Conservation (phyloP, 805 yeast species). For the Candida methanosorbosa region DNA sequence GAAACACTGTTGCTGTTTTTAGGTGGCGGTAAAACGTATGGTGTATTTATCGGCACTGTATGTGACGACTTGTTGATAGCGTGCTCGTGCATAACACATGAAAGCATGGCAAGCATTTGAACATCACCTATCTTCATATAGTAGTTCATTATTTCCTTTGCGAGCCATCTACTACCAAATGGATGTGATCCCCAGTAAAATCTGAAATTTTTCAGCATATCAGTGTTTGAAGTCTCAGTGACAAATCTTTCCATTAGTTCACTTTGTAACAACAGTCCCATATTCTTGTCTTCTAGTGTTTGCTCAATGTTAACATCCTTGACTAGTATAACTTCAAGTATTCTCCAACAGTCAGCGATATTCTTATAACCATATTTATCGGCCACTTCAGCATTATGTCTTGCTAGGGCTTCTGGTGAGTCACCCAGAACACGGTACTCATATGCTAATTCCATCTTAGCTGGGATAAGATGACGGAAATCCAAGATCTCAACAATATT, state of each 20-base stretch:
- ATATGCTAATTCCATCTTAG: slow-evolving; percentile 59
- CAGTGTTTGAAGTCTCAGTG: slow-evolving; percentile 5
- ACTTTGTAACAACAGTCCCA: slow-evolving; percentile 6
- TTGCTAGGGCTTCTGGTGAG: slow-evolving; percentile 54
- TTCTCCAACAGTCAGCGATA: slow-evolving; percentile 69
- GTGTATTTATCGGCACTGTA: slow-evolving; percentile 38
- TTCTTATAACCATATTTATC: slow-evolving; percentile 49
- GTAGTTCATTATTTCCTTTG: slow-evolving; percentile 50
- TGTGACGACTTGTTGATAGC: slow-evolving; percentile 13
- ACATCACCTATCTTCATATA: slow-evolving; percentile 59
- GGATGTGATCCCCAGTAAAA: slow-evolving; percentile 80
- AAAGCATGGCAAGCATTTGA: slow-evolving; percentile 86
- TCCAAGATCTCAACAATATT: slow-evolving; percentile 60
- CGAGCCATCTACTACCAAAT: slow-evolving; percentile 60
- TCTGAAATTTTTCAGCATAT: slow-evolving; percentile 10
- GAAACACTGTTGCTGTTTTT: neutral
- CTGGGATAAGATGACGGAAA: slow-evolving; percentile 64
- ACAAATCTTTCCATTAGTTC: slow-evolving; percentile 10
- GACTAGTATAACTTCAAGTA: slow-evolving; percentile 38
- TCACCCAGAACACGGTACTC: slow-evolving; percentile 60
- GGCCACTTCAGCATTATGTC: slow-evolving; percentile 67
- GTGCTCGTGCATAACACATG: slow-evolving; percentile 58
- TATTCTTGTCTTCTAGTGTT: slow-evolving; percentile 1
- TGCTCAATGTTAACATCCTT: slow-evolving; percentile 29
- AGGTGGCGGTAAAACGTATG: slow-evolving; percentile 20